Conservation (phyloP, 306 rosid genomes). For the Lagenaria siceraria region DNA sequence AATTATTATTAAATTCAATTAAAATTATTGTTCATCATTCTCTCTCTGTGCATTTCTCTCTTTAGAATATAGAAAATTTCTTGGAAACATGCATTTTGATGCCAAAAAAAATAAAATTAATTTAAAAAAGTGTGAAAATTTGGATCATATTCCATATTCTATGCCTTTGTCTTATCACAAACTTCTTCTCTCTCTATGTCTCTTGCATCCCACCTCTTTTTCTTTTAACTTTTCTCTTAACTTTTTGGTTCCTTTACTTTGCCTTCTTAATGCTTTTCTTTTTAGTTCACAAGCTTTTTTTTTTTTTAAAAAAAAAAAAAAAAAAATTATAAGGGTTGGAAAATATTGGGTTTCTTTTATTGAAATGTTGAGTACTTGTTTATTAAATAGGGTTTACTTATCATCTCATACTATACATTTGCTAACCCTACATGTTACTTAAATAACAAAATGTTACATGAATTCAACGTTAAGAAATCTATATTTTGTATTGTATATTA, state of each 20-base stretch:
- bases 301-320: no score
- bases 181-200: background rate
- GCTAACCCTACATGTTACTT: no score
- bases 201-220: background rate
- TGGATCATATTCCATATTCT: slow-evolving; percentile 28
- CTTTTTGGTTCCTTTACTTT: background rate
- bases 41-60: slow-evolving; percentile 1
- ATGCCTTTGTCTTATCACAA: slow-evolving; percentile 58
- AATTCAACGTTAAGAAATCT: no score
- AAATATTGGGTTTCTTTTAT: no score
- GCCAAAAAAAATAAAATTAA: no score
- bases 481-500: no score
- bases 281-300: background rate
- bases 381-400: no score
- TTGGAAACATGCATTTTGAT: background rate
- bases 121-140: background rate
- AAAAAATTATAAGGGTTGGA: no score
- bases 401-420: no score
- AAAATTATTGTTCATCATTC: background rate
- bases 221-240: background rate
- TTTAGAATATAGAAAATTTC: background rate
- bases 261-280: background rate
- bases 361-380: no score
- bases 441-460: no score
- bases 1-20: background rate